Evolutionary conservation across 805 yeast species (phyloP), one percentile per base, ranked within the genome.

Genomic region (Kuraishia molischiana): DNA sequence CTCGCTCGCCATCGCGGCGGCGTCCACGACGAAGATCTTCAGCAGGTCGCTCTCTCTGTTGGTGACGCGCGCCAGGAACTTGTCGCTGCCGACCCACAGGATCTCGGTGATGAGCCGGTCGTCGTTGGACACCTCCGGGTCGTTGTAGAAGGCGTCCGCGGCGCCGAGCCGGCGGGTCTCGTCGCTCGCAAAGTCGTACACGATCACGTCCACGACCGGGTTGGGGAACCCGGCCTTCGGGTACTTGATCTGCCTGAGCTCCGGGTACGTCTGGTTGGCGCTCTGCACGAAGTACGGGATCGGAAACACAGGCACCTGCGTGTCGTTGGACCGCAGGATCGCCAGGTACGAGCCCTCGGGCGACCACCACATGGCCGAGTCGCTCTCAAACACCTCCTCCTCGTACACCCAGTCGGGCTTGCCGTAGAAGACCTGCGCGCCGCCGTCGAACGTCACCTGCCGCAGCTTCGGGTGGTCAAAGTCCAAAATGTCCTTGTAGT

Each of bases 381-480:
- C 86, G 19, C 74, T 69, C 26, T 74, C 76, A 38, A 83, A 69
- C 1, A 86, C 92, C 56, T 86, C 96, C 47, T 86, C 96, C 52
- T 87, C 96, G 48, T 86, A 86, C 5, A 85, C 94, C 96, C 96
- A 86, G 52, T 86, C 95, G 0, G 95, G 94, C 43, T 79, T 79
- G 2, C 95, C 96, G 52, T 87, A 82, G 59, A 86, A 85, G 5
- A 85, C 64, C 44, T 74, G 68, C 1, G 64, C 68, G 24, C 78
- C 77, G 13, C 95, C 95, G 50, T 83, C 92, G 30, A 43, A 42
- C 0, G 96, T 83, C 11, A 84, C 59, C 44, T 76, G 79, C 4
- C 49, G 59, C 0, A 61, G 48, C 1, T 61, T 45, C 15, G 53
- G 43, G 20, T 44, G 36, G 22, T 34, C 19, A 31, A 48, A 41